Base-by-base conservation (phyloP, 1,139 yeast genomes). In the Kodamaea arcana region DNA sequence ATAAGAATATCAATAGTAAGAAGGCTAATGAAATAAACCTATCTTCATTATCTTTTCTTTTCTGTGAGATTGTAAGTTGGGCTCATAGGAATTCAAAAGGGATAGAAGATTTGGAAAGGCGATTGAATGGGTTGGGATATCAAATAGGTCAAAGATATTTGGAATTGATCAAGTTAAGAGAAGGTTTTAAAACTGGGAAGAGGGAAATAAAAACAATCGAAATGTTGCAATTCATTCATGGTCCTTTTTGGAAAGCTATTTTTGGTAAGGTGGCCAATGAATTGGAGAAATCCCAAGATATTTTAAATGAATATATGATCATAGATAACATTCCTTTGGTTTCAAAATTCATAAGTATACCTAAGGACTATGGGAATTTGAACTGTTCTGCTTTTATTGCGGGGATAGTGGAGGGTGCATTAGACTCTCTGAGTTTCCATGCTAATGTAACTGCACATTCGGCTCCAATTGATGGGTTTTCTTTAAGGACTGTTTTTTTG, bases 381-480 rank as follows among this genome's bases (percentile, higher is more conserved):
- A 85, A 83, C 50, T 84, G 94, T 51, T 82, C 85, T 9, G 90
- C 96, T 0, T 85, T 84, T 50, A 77, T 83, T 2, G 97, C 97
- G 1, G 98, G 98, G 0, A 76, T 92, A 18, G 75, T 92, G 18
- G 96, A 90, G 55, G 97, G 97, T 0, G 83, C 92, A 1, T 64
- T 92, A 36, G 94, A 86, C 46, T 74, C 84, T 12, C 75, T 90
- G 2, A 82, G 81, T 41, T 90, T 90, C 53, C 80, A 78, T 35
- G 94, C 95, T 18, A 70, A 67, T 30, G 98, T 92, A 4, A 78
- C 90, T 5, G 97, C 98, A 0, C 98, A 94, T 54, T 72, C 84
- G 1, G 90, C 83, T 27, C 83, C 90, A 1, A 64, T 74, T 4
- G 85, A 75, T 3, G 77, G 69, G 3, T 60, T 53, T 29, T 90